Percentiles rank a stretch among this genome's conserved stretches.
These are phyloP conservation scores for Steccherinum ochraceum DNA, from an alignment of 768 basidiomycete species.

Conservation along the genomic window DNA sequence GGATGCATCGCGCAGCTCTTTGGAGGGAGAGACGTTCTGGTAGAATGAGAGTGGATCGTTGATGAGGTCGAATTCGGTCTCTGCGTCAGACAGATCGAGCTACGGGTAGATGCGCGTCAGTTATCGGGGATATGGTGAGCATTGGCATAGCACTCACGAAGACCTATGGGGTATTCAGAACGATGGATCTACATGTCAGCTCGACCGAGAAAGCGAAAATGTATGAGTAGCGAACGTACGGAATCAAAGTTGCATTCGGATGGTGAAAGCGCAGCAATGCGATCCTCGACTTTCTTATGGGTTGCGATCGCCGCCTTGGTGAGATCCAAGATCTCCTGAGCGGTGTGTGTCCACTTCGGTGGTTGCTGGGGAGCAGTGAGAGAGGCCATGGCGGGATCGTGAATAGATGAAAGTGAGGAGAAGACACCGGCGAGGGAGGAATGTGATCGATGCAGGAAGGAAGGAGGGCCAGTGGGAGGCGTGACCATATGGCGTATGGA, in stretches of 20 bases:
- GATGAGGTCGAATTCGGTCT: constrained; percentile 44
- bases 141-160: constrained; percentile 52
- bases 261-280: constrained; percentile 49
- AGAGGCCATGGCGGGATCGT: constrained; percentile 30
- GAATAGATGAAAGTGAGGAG: constrained; percentile 14
- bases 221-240: constrained; percentile 32
- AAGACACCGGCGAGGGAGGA: constrained; percentile 19
- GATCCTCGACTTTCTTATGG: constrained; percentile 50
- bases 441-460: constrained; percentile 18
- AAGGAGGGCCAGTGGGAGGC: constrained; percentile 2
- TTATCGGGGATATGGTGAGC: constrained; percentile 6
- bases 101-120: constrained; percentile 26
- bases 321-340: constrained; percentile 49
- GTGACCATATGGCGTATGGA: constrained; percentile 12
- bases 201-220: constrained; percentile 4
- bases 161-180: constrained; percentile 53
- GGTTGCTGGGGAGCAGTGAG: constrained; percentile 61
- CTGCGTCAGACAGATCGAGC: constrained; percentile 54
- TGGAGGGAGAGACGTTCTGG: constrained; percentile 71
- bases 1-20: constrained; percentile 77
- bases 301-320: constrained; percentile 55
- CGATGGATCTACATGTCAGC: background rate
- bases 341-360: constrained; percentile 60
- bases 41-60: constrained; percentile 69
- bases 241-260: constrained; percentile 61